Evolutionary conservation across 768 basidiomycete species (phyloP).

Genomic region (Suillus hirtellus): DNA sequence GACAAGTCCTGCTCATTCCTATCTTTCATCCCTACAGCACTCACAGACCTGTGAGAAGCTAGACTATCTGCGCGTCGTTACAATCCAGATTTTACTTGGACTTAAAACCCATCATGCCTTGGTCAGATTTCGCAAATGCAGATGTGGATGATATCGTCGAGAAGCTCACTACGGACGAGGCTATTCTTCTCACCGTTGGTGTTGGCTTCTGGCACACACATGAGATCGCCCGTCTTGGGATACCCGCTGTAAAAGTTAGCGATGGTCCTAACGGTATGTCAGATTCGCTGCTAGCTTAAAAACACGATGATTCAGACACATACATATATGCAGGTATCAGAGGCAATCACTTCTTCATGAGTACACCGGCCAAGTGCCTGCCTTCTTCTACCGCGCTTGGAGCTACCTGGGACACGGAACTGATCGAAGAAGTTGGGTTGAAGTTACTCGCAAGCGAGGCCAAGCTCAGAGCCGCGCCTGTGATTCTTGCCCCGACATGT

Average conservation of each 20-base stretch:
- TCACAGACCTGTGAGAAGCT: conserved; percentile 2
- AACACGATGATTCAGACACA: neutral
- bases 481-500: conserved; percentile 78
- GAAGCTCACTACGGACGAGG: conserved; percentile 72
- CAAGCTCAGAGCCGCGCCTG: conserved; percentile 65
- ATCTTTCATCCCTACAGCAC: conserved; percentile 15
- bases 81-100: neutral
- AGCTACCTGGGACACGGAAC: conserved; percentile 69
- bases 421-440: conserved; percentile 61
- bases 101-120: conserved; percentile 45
- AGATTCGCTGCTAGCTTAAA: conserved; percentile 8
- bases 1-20: neutral
- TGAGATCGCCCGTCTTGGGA: conserved; percentile 59
- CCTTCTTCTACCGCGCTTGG: conserved; percentile 75
- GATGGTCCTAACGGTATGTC: conserved; percentile 74
- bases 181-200: conserved; percentile 69
- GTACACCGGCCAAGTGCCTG: conserved; percentile 77
- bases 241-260: conserved; percentile 77
- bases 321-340: conserved; percentile 42
- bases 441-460: conserved; percentile 72
- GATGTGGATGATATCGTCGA: conserved; percentile 61
- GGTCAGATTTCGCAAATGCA: conserved; percentile 69
- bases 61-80: neutral
- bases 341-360: conserved; percentile 79
- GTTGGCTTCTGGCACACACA: conserved; percentile 81